Percentiles rank a stretch among this genome's conserved stretches.
Evolutionary conservation across 768 basidiomycete genomes (phyloP).

Genomic region (Tulasnella calospora): DNA sequence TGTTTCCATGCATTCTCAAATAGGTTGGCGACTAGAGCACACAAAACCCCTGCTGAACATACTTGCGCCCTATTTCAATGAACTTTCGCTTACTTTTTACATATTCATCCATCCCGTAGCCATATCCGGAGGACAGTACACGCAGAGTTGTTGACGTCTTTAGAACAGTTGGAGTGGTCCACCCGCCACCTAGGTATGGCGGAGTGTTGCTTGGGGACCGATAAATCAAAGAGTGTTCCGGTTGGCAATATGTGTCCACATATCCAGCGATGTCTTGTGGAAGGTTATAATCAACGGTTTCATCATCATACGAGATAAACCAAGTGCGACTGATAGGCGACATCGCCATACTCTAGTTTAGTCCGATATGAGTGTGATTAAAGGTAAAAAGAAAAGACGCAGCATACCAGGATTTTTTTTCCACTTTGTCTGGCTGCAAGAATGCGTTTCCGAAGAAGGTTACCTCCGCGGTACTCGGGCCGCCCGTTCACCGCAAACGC

Average conservation of each 20-base stretch:
- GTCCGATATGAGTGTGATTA: not conserved
- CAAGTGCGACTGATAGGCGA: slow-evolving; percentile 7
- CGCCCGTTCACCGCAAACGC: not conserved
- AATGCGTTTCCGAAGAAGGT: not conserved
- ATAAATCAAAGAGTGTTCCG: not conserved
- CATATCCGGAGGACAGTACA: not conserved
- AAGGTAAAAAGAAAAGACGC: not conserved
- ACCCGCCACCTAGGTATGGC: not conserved
- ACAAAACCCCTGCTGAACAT: not conserved
- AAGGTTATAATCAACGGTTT: not conserved
- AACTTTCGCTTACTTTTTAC: not conserved
- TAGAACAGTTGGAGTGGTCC: not conserved
- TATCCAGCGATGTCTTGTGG: not conserved
- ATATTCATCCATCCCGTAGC: not conserved
- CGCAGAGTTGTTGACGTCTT: not conserved
- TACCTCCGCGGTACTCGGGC: not conserved
- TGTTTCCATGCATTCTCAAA: not conserved
- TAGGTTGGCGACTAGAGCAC: not conserved
- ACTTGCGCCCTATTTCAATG: not conserved
- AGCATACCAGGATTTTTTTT: not conserved
- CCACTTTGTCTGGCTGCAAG: not conserved
- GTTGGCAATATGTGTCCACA: not conserved
- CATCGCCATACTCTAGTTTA: not conserved
- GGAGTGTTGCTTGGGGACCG: not conserved
- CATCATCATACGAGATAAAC: not conserved